These are phyloP conservation scores for Chenopodium suecicum DNA, from an alignment of 148 eudicot species.

Conservation along the genomic window DNA sequence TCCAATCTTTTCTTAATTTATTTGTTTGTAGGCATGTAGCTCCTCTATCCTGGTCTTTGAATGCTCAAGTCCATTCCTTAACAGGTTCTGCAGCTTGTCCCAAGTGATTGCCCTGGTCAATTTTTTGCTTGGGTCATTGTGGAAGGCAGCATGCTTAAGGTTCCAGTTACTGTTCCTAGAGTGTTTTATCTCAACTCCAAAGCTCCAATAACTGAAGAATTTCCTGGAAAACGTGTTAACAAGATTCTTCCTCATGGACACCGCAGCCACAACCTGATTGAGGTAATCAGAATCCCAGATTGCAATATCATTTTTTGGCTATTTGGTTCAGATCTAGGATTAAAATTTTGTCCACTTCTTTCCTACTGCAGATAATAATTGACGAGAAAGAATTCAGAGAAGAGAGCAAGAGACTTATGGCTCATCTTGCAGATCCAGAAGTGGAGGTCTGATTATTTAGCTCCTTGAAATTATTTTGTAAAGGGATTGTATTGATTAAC, in stretches of 20 bases:
- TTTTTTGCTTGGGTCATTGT: slow-evolving; percentile 84
- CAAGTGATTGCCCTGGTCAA: slow-evolving; percentile 63
- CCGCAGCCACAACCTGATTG: slow-evolving; percentile 71
- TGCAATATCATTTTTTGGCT: slow-evolving; percentile 8
- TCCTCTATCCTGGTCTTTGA: slow-evolving; percentile 18
- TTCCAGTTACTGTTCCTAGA: slow-evolving; percentile 76
- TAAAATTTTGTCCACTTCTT: slow-evolving; percentile 9
- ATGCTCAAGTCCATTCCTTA: slow-evolving; percentile 5
- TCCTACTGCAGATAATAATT: slow-evolving; percentile 51
- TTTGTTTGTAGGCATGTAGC: not conserved
- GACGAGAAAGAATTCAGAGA: slow-evolving; percentile 72
- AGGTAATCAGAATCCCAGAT: slow-evolving; percentile 48
- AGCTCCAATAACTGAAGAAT: slow-evolving; percentile 87
- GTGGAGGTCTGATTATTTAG: slow-evolving; percentile 65
- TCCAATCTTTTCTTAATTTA: not conserved
- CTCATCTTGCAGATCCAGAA: slow-evolving; percentile 98
- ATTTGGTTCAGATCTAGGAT: not conserved
- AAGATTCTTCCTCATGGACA: slow-evolving; percentile 95
- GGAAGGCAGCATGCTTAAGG: slow-evolving; percentile 73
- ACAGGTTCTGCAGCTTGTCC: slow-evolving; percentile 87
- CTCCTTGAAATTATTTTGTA: no score
- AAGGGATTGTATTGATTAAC: no score
- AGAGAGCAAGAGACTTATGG: slow-evolving; percentile 81
- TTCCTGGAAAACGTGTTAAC: slow-evolving; percentile 92
- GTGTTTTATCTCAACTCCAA: slow-evolving; percentile 88